A percentile compares a stretch with the other conserved stretches of the same genome.
Evolutionary conservation across 495 filamentous ascomycete genomes (phyloP).

Genomic region (Xylona heveae): DNA sequence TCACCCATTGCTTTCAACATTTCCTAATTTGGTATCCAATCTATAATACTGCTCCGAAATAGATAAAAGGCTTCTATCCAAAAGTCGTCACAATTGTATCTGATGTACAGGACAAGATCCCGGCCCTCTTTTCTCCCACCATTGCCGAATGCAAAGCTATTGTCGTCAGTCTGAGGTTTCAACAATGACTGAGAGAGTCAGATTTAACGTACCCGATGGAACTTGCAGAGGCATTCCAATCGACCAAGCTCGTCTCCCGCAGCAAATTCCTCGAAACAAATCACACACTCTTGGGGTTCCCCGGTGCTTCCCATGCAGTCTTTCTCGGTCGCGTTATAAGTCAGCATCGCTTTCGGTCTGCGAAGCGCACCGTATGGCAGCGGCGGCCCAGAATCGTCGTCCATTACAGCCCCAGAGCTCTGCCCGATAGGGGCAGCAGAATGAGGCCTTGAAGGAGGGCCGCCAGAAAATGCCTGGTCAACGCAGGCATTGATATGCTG

Average conservation of each 20-base stretch:
- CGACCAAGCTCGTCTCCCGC: slow-evolving; percentile 63
- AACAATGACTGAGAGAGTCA: too few relatives aligned
- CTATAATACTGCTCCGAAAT: too few relatives aligned
- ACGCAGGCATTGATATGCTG: slow-evolving; percentile 65
- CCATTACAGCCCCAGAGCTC: slow-evolving; percentile 11
- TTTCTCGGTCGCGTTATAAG: slow-evolving; percentile 77
- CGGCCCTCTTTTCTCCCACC: too few relatives aligned
- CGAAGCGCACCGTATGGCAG: not conserved
- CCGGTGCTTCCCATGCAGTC: slow-evolving; percentile 38
- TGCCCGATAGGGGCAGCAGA: slow-evolving; percentile 7
- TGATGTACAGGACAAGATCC: too few relatives aligned
- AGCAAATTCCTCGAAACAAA: slow-evolving; percentile 92
- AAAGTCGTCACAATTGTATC: too few relatives aligned
- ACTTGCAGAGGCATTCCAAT: slow-evolving; percentile 83
- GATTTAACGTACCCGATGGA: slow-evolving; percentile 57
- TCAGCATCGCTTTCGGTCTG: slow-evolving; percentile 41
- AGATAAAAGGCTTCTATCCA: too few relatives aligned
- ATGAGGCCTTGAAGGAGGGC: slow-evolving; percentile 3
- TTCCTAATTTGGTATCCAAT: too few relatives aligned
- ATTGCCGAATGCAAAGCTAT: too few relatives aligned
- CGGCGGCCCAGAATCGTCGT: not conserved
- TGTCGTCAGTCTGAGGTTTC: too few relatives aligned
- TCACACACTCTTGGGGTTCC: slow-evolving; percentile 51
- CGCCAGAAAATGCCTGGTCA: slow-evolving; percentile 18
- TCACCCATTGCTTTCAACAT: too few relatives aligned